These are phyloP conservation scores for Mycothermus thermophilus DNA, from an alignment of 495 filamentous ascomycete genomes.

Conservation along the genomic window DNA sequence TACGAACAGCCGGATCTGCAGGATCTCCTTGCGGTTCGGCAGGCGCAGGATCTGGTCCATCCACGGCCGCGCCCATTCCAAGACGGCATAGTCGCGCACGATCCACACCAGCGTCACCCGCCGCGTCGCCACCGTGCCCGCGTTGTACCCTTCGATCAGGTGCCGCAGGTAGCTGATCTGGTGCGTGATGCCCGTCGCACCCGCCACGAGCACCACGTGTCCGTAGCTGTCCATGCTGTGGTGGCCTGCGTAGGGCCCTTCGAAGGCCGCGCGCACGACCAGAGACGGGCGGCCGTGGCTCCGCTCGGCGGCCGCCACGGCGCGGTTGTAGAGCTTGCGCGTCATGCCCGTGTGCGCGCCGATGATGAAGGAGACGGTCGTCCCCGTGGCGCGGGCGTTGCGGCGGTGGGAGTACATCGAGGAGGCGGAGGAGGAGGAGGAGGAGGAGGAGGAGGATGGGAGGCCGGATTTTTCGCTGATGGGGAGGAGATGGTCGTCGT, in stretches of 20 bases:
- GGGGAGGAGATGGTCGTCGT: slow-evolving; percentile 14
- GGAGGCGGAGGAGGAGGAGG: no score
- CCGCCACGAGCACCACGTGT: slow-evolving; percentile 77
- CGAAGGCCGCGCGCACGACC: slow-evolving; percentile 40
- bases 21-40: slow-evolving; percentile 60
- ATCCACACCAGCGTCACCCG: slow-evolving; percentile 79
- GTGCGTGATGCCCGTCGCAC: slow-evolving; percentile 88
- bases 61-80: slow-evolving; percentile 90
- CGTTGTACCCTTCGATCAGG: slow-evolving; percentile 57
- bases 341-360: slow-evolving; percentile 83
- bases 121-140: slow-evolving; percentile 64
- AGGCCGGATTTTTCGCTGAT: slow-evolving; percentile 18
- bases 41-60: slow-evolving; percentile 77
- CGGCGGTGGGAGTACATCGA: no score
- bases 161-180: slow-evolving; percentile 80
- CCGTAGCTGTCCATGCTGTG: slow-evolving; percentile 82
- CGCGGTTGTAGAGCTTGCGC: slow-evolving; percentile 53
- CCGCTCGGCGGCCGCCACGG: slow-evolving; percentile 10
- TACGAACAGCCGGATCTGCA: slow-evolving; percentile 76
- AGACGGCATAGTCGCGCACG: slow-evolving; percentile 69
- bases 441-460: no score
- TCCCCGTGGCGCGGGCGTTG: slow-evolving; percentile 9
- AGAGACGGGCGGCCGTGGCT: slow-evolving; percentile 12
- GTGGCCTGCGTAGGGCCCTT: slow-evolving; percentile 79
- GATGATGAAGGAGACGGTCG: slow-evolving; percentile 53